phyloP scores from a whole-genome alignment of 2,329 filamentous ascomycete genomes.

The Calonectria honghensis region DNA sequence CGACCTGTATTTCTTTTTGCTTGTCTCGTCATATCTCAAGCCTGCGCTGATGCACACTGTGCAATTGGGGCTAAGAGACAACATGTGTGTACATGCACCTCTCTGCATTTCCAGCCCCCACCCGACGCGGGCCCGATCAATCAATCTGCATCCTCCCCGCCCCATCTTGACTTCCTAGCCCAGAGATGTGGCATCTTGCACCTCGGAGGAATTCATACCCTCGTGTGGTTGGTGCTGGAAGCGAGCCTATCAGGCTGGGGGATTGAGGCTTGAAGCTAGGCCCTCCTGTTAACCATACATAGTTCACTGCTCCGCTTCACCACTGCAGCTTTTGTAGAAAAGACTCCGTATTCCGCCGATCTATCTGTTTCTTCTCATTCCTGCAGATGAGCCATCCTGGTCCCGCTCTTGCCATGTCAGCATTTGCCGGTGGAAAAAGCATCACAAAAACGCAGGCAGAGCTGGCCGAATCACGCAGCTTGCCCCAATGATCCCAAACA shows the following conservation, averaged over 20 bases:
- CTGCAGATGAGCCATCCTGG: background rate
- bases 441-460: background rate
- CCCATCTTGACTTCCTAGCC: background rate
- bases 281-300: background rate
- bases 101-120: background rate
- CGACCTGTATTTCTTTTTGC: conserved; percentile 8
- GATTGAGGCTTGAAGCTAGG: background rate
- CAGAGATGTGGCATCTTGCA: background rate
- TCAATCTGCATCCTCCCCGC: background rate
- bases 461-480: background rate
- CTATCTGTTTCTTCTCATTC: conserved; percentile 12
- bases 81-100: background rate
- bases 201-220: background rate
- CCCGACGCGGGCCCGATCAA: background rate
- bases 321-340: background rate
- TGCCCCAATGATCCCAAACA: background rate
- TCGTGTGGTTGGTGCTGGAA: background rate
- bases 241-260: background rate
- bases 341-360: background rate
- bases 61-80: background rate
- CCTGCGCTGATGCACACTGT: conserved; percentile 16
- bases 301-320: conserved; percentile 3
- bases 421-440: background rate
- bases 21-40: conserved; percentile 6
- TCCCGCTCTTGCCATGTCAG: background rate